Base-by-base conservation (phyloP, 306 rosid species). In the Cicer judaicum region DNA sequence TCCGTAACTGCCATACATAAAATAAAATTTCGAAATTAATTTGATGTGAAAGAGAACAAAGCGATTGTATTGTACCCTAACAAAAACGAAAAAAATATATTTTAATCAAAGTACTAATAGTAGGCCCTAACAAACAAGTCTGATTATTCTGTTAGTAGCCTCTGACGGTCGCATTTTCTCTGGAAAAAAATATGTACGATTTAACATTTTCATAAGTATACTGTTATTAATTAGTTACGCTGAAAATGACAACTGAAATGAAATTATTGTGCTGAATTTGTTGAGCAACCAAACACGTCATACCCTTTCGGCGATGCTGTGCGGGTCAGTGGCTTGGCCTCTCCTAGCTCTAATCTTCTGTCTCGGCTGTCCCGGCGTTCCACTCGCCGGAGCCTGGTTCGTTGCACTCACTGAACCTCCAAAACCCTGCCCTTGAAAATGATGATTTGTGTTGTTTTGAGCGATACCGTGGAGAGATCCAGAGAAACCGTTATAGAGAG, bases 311-410 rank as follows among this genome's bases (percentile, higher is more conserved):
- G 99, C 99, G 60, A 95, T 95, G 77, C 98, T 92, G 82, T 95
- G 99, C 44, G 99, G 99, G 68, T 95, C 99, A 39, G 99, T 95
- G 36, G 99, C 99, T 83, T 95, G 99, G 36, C 99, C 99, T 71
- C 99, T 81, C 55, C 99, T 78, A 1, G 99, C 99, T 79, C 99
- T 89, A 9, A 95, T 91, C 82, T 90, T 87, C 75, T 88, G 99
- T n/a, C 87, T 90, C 2, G 99, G 89, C 69, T 90, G 99, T 14
- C 88, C 92, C 24, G 95, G 87, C 1, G 82, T 57, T 0, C 84
- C 88, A 40, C 79, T 72, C 0, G 62, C 87, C 42, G 89, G 86
- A 68, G 81, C 64, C 41, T 85, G 96, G 79, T 70, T 88, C 67
- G 81, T 69, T 64, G 67, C 84, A 1, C 69, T 50, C 15, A 80